Conservation (phyloP, 768 basidiomycete genomes). For the Tulasnella sp. region DNA sequence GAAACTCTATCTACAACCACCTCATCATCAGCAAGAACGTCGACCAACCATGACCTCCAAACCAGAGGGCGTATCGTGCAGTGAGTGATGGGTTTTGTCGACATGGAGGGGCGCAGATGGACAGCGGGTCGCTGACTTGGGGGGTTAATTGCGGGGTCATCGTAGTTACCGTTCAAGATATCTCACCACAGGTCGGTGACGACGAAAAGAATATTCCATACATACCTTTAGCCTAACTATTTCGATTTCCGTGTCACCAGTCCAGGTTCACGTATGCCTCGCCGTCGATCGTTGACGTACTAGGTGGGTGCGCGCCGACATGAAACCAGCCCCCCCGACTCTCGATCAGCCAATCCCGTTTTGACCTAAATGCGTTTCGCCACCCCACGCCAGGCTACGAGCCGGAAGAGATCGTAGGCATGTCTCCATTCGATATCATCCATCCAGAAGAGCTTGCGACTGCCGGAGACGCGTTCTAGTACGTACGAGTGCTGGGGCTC, state of each 20-base stretch:
- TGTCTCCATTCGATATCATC: constrained; percentile 26
- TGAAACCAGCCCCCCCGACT: not conserved
- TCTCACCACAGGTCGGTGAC: constrained; percentile 19
- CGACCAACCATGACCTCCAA: not conserved
- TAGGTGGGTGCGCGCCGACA: constrained; percentile 20
- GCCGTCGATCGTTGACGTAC: constrained; percentile 20
- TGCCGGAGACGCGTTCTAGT: constrained; percentile 21
- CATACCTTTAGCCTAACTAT: not conserved
- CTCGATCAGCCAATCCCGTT: not conserved
- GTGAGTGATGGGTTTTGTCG: not conserved
- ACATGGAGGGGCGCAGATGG: not conserved
- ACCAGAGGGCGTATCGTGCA: constrained; percentile 18
- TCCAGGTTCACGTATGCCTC: constrained; percentile 25
- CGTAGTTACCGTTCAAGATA: constrained; percentile 24
- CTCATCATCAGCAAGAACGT: not conserved
- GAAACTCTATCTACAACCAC: not conserved
- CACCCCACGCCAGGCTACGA: constrained; percentile 16
- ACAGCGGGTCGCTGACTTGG: not conserved
- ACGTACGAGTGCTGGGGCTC: not conserved
- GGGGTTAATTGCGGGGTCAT: not conserved
- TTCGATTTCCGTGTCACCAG: not conserved
- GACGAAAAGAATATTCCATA: not conserved
- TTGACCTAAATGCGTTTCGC: not conserved
- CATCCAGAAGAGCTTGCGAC: constrained; percentile 16
- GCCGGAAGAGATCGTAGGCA: constrained; percentile 26